Base-by-base conservation (phyloP, 768 basidiomycete species). In the Coprinopsis marcescibilis region DNA sequence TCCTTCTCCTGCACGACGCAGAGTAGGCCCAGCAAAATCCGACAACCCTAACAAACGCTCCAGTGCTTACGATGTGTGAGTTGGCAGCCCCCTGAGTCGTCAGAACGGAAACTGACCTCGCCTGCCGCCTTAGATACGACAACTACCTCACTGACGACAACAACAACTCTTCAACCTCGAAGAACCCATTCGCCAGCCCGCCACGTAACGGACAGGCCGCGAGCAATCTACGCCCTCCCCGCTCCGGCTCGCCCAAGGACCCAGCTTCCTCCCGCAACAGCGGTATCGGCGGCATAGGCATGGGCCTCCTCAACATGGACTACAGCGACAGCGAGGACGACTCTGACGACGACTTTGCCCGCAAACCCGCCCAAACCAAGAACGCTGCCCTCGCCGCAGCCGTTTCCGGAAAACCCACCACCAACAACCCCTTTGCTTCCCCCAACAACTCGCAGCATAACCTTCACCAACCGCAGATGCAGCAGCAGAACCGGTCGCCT, bases 61-160 rank as follows among this genome's bases (percentile, higher is more conserved):
- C 21, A 83, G 83, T 27, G 78, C 77, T 45, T 81, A 84, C 62
- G 78, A 79, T 61, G 71, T 85, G 87, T 89, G 65, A 29, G 83
- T 73, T 15, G 43, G 38, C 15, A 33, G 46, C 37, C 20, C 43
- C 37, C 27, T 19, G 27, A 10, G 8, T 26, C 13, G 1, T 38
- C 6, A 12, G 3, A 38, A 20, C 45, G 25, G 26, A 49, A 11
- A 45, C 25, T 24, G 47, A 23, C 46, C 50, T 42, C 27, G 33
- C 7, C 43, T 43, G 29, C 24, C 7, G 13, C 14, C 21, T 33
- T 58, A 86, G 84, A 54, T 86, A 88, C 53, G 76, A 84, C 65
- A 75, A 72, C 58, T 83, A 82, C 61, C 58, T 81, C 39, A 64
- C 64, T 33, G 63, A 61, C 49, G 59, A 57, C n/a, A n/a, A n/a